Conservation (phyloP, 345 rosid species). For the Pelargonium nanum region DNA sequence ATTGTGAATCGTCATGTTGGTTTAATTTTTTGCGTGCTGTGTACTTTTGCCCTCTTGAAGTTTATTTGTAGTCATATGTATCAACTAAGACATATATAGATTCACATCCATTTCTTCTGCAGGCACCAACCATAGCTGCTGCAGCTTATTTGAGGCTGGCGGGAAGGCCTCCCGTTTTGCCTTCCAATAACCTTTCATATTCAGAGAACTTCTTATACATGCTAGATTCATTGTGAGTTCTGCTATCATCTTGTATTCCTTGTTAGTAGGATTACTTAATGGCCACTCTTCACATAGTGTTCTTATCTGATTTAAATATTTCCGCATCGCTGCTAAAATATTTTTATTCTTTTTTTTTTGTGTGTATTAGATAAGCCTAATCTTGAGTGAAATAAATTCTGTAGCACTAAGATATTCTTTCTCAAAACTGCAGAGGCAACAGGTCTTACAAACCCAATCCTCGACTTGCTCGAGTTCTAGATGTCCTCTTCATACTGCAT, state of each 20-base stretch:
- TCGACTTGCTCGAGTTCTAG: slow-evolving; percentile 79
- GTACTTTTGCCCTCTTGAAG: background rate
- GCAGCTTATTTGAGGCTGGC: slow-evolving; percentile 96
- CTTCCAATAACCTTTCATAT: slow-evolving; percentile 83
- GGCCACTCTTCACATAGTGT: too few species aligned
- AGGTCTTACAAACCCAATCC: slow-evolving; percentile 84
- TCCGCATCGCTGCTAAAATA: background rate
- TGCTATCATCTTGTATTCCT: background rate
- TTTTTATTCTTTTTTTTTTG: slow-evolving; percentile 2
- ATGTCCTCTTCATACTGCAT: slow-evolving; percentile 81
- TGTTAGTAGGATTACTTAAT: too few species aligned
- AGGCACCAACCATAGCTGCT: slow-evolving; percentile 93
- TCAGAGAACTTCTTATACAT: slow-evolving; percentile 88
- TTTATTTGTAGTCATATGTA: background rate
- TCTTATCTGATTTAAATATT: too few species aligned
- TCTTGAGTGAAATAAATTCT: background rate
- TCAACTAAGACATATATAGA: background rate
- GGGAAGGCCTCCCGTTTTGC: slow-evolving; percentile 92
- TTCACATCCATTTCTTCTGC: slow-evolving; percentile 8
- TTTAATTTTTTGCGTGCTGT: background rate
- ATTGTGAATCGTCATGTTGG: background rate
- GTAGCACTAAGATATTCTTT: background rate
- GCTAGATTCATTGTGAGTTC: slow-evolving; percentile 83
- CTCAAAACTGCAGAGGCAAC: slow-evolving; percentile 53
- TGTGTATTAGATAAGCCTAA: background rate